Evolutionary conservation across 257 asterid genomes (phyloP), one percentile per base, ranked within the genome.

Genomic region (Mitragyna speciosa): DNA sequence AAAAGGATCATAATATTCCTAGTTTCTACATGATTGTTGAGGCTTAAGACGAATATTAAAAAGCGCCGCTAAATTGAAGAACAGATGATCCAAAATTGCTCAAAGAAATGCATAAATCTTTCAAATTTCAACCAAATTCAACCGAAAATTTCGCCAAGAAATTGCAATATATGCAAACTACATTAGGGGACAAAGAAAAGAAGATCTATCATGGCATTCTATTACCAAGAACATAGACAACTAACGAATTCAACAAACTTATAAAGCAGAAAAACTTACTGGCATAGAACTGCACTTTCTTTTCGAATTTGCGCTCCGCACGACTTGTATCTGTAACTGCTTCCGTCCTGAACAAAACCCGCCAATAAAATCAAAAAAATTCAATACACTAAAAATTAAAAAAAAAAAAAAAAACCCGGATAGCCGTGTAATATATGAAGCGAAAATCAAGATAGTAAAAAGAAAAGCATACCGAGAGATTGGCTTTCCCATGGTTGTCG

Each of bases 261-360:
- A 36, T 4, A 36, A 36, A 36, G 41, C 4, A 6, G 51, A 47
- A 47, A 58, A 26, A 43, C 87, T 87, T 85, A 91, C 97, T 84
- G 15, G 89, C 82, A 76, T 94, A 89, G 83, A 94, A 94, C 63
- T 85, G 83, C 78, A 94, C 59, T 83, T 94, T 90, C 91, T 90
- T 94, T 48, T 91, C 92, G 79, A 94, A 89, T 84, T 89, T 92
- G 78, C 85, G 90, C 26, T 90, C 95, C 26, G 90, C 89, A 3
- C 81, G 88, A 20, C 85, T 71, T 8, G 86, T 71, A 58, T 2
- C 11, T 45, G 8, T 6, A 2, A 73, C 80, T 22, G 71, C 87
- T 41, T 89, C 95, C 78, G 86, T 66, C 58, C 92, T 91, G 89
- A 78, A 83, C 39, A 28, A 4, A 22, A 47, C 7, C 51, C 15